A percentile compares a stretch with the other conserved stretches of the same genome.
These are phyloP conservation scores for Fragaria vesca DNA, from an alignment of 306 rosid species.

Conservation along the genomic window DNA sequence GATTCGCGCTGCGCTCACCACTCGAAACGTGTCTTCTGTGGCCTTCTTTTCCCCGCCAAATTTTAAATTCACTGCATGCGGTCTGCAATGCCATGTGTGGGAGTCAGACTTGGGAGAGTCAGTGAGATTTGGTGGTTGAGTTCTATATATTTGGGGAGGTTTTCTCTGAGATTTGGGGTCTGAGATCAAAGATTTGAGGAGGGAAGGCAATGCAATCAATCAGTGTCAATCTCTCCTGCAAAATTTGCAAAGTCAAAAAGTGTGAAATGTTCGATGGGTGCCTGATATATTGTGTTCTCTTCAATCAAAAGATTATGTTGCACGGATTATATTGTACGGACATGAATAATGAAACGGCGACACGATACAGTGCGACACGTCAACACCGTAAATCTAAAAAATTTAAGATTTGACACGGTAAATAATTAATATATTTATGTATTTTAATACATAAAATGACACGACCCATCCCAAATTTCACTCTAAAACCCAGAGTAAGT, in stretches of 20 bases:
- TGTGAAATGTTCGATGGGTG: not conserved
- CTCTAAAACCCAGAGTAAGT: too few relatives aligned
- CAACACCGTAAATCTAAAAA: too few relatives aligned
- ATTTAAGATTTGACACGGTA: too few relatives aligned
- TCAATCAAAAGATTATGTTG: too few relatives aligned
- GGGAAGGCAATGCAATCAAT: not conserved
- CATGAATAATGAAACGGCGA: too few relatives aligned
- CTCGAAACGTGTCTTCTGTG: conserved; percentile 27
- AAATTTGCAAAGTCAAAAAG: not conserved
- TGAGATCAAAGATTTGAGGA: conserved; percentile 3
- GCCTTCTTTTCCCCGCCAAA: conserved; percentile 3
- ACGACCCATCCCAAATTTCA: too few relatives aligned
- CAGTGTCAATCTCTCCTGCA: not conserved
- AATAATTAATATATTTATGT: too few relatives aligned
- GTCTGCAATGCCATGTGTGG: conserved; percentile 7
- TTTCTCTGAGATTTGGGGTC: not conserved
- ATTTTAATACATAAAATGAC: too few relatives aligned
- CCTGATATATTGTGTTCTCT: not conserved
- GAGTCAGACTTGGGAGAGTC: conserved; percentile 3
- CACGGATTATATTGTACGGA: too few relatives aligned
- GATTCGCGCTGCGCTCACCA: conserved; percentile 10
- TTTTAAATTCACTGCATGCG: not conserved
- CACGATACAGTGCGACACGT: too few relatives aligned
- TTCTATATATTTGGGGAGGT: not conserved
- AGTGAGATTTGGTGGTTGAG: conserved; percentile 5